Evolutionary conservation across 2,329 filamentous ascomycete species (phyloP), one percentile per base, ranked within the genome.

Genomic region (Aureobasidium sp.): DNA sequence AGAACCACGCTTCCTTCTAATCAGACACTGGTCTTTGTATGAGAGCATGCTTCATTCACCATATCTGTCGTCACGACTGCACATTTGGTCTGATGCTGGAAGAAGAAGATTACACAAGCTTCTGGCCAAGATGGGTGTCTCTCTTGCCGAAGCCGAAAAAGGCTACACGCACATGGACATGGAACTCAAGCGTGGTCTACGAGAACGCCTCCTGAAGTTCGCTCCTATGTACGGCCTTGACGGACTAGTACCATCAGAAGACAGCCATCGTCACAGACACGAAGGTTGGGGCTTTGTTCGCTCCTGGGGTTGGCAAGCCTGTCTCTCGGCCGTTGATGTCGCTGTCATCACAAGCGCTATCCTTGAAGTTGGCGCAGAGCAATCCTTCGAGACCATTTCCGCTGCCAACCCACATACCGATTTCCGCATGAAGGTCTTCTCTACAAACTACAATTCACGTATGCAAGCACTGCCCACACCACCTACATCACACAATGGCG

Each of bases 131-230:
- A 99, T 99, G 93, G 94, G 94, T 35, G 90, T 99, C 61, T 96
- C 90, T 70, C 79, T 97, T 40, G 88, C 88, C 5, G 93, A 99
- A 76, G 96, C 92, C 76, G 92, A 91, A 69, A 94, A 97, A 74
- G 93, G 86, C 71, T 99, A 97, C 72, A 91, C 91, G 0, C 94
- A 99, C 74, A 97, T 99, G 92, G 93, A 97, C 75, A 95, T 97
- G 86, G 87, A 96, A 74, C 79, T 99, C 37, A 99, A 97, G 76
- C 87, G 90, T 5, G 90, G 90, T 33, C 77, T 97, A 33, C 86
- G 93, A 45, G 85, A 90, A 52, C 90, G 95, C 63, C 81, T 99
- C 1, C 81, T 97, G 22, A 93, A 93, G 69, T 97, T 96, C 71
- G 92, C 92, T 0, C 91, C 91, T 1, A 81, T 96, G 64, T 99